Conservation (phyloP, 2,329 filamentous ascomycete species). For the Neonectria sp. region DNA sequence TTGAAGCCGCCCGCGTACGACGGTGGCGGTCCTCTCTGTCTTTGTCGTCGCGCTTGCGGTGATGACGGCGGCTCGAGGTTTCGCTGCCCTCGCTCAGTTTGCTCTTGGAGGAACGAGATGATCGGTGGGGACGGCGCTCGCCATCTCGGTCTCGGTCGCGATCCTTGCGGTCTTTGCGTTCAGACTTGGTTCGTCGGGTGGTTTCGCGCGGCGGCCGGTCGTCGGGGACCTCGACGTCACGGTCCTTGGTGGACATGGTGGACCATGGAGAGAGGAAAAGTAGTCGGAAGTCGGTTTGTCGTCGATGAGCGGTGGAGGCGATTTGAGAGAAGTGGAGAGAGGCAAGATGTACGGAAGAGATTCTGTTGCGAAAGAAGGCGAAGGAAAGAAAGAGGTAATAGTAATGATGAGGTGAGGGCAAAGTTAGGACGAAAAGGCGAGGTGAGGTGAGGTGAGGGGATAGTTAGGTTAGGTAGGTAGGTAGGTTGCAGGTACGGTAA, state of each 20-base stretch:
- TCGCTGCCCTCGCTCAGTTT: constrained; percentile 60
- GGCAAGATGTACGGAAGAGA: constrained; percentile 11
- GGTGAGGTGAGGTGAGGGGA: constrained; percentile 38
- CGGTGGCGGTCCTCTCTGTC: constrained; percentile 53
- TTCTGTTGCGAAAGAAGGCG: constrained; percentile 20
- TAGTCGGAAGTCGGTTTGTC: constrained; percentile 10
- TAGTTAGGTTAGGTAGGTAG: constrained; percentile 42
- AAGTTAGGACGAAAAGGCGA: background rate
- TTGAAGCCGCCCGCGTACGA: constrained; percentile 52
- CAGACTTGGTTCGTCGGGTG: constrained; percentile 56
- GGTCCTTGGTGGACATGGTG: constrained; percentile 60
- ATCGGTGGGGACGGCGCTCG: constrained; percentile 56
- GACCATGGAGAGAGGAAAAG: constrained; percentile 45
- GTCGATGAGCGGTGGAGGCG: constrained; percentile 18
- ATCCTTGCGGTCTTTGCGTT: constrained; percentile 55
- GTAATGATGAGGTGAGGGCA: constrained; percentile 23
- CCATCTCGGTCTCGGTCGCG: constrained; percentile 53
- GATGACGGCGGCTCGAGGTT: constrained; percentile 53
- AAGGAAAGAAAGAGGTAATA: constrained; percentile 16
- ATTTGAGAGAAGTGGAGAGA: constrained; percentile 26
- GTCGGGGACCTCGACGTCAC: constrained; percentile 57
- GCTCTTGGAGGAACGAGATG: constrained; percentile 59
- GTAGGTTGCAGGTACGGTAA: constrained; percentile 22
- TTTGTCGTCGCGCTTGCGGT: constrained; percentile 48
- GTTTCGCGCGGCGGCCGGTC: constrained; percentile 59